Base-by-base conservation (phyloP, 73 alveolate species). In the Paramecium caudatum region DNA sequence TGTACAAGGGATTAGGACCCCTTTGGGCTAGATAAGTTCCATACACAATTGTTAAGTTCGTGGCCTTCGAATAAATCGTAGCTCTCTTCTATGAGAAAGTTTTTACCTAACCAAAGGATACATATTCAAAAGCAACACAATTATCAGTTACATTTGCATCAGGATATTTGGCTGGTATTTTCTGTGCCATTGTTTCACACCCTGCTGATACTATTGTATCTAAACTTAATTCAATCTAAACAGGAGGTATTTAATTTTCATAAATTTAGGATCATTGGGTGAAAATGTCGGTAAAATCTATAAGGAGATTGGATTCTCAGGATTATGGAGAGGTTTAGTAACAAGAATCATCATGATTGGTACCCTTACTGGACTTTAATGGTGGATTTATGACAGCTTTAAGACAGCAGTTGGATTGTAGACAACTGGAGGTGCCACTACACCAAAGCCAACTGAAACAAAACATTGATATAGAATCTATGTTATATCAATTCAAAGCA, bases 11-110 rank as follows among this genome's bases (percentile, higher is more conserved):
- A 34, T 92, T 96, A 15, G 69, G 95, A 34, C 99, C 99, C 13
- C 98, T 96, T 36, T 96, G 98, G 98, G 82, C 90, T 69, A 91
- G 99, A 78, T 96, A 96, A 88, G 92, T 96, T 49, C 98, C 99
- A 39, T 96, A 95, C 97, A 96, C 99, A 17, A 95, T 95, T 90
- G 97, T 95, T 82, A 96, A 96, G 93, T 96, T 96, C 91, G 97
- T 93, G 37, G 95, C 96, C 61, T 96, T 96, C 90, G 98, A 96
- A 82, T 92, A 93, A 82, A 92, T 95, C 61, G 99, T 96, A 34
- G 91, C 90, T 61, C 82, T 92, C 65, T 80, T 94, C 91, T 96
- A 95, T 92, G 86, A 63, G 6, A 74, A 96, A 82, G 82, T 95
- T 34, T 90, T 96, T 84, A 95, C 97, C 1, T 49, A 39, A 46